Conservation (phyloP, 495 filamentous ascomycete species). For the Lasiosphaeria hispida region DNA sequence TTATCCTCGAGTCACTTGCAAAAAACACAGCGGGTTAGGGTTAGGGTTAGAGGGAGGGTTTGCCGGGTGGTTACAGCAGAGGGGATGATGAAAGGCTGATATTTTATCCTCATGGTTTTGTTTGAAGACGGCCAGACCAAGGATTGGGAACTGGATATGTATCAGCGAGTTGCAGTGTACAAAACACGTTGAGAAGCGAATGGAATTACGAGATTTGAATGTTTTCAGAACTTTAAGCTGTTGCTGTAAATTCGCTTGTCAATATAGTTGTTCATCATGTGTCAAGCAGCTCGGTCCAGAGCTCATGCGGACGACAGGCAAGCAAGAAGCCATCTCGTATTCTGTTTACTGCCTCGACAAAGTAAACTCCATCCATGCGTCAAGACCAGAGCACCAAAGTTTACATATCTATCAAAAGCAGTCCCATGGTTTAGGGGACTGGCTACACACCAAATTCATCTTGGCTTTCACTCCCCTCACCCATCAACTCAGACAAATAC, state of each 20-base stretch:
- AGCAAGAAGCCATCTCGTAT: neutral
- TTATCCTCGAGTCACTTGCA: neutral
- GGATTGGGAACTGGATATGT: no score
- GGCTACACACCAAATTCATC: neutral
- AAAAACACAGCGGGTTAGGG: no score
- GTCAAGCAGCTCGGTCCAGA: neutral
- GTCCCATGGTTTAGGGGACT: constrained; percentile 7
- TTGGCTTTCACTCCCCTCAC: neutral
- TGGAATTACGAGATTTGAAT: no score
- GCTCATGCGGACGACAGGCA: neutral
- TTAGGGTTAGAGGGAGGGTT: no score
- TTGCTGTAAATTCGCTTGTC: neutral
- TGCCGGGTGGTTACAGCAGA: no score
- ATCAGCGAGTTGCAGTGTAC: no score
- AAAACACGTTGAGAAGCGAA: no score
- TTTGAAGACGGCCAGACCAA: no score
- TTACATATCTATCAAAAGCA: constrained; percentile 29
- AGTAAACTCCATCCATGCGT: constrained; percentile 37
- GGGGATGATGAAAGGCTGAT: no score
- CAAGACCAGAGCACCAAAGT: constrained; percentile 31
- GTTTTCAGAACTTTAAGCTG: neutral
- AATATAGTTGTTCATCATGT: no score
- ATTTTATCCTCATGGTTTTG: no score
- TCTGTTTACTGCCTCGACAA: constrained; percentile 28
- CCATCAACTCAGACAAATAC: neutral